Conservation (phyloP, 2,329 filamentous ascomycete species). For the Diaporthe sp. region DNA sequence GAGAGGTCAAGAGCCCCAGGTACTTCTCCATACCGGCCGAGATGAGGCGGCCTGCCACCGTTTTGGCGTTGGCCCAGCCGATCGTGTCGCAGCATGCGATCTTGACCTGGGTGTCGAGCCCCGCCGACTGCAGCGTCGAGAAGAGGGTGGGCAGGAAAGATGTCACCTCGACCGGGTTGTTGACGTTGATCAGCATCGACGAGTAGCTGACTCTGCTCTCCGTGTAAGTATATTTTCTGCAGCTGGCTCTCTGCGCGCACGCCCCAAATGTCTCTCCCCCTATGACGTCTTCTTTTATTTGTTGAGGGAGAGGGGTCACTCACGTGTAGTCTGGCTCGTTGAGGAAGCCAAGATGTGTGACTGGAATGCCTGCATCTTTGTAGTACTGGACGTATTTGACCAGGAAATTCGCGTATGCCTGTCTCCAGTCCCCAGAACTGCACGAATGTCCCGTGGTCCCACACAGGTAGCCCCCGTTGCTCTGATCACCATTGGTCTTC, state of each 20-base stretch:
- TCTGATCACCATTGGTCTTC: conserved; percentile 63
- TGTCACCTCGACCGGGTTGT: conserved; percentile 83
- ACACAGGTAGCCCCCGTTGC: conserved; percentile 60
- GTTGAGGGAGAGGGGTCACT: conserved; percentile 29
- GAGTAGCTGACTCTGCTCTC: conserved; percentile 54
- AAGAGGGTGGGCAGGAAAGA: conserved; percentile 65
- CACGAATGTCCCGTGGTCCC: conserved; percentile 58
- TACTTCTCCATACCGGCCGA: conserved; percentile 40
- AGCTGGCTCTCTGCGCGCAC: background rate
- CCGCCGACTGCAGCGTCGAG: conserved; percentile 53
- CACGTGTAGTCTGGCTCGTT: conserved; percentile 60
- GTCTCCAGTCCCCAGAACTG: conserved; percentile 59
- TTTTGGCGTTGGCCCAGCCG: conserved; percentile 53
- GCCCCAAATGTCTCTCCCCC: background rate
- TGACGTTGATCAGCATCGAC: conserved; percentile 76
- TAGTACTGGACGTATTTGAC: conserved; percentile 64
- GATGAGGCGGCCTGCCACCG: conserved; percentile 27
- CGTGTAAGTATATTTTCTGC: conserved; percentile 13
- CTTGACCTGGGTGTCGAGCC: conserved; percentile 49
- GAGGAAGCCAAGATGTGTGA: conserved; percentile 63
- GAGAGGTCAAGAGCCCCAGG: conserved; percentile 55
- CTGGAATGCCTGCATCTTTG: conserved; percentile 56
- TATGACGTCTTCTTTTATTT: background rate
- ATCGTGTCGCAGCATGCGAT: conserved; percentile 57
- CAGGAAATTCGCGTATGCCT: conserved; percentile 64